These are phyloP conservation scores for Cucumis melo DNA, from an alignment of 306 rosid species.

Conservation along the genomic window DNA sequence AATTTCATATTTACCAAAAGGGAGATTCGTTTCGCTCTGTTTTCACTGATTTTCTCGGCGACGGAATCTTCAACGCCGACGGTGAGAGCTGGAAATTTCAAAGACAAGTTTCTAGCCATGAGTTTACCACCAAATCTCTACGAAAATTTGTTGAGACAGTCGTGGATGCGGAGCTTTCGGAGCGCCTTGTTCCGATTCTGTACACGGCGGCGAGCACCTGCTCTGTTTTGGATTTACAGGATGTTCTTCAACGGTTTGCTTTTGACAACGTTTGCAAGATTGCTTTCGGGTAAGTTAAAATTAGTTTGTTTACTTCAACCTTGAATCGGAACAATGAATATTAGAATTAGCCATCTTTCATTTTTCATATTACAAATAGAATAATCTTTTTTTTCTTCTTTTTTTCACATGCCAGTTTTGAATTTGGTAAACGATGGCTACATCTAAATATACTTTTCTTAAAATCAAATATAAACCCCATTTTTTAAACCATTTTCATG, in stretches of 20 bases:
- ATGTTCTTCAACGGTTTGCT: conserved; percentile 57
- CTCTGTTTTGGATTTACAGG: conserved; percentile 30
- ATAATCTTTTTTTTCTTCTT: no score
- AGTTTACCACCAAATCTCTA: conserved; percentile 36
- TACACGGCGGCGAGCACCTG: background rate
- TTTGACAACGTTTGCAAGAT: conserved; percentile 56
- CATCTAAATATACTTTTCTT: no score
- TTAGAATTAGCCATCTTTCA: no score
- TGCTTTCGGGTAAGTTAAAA: conserved; percentile 26
- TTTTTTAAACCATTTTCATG: no score
- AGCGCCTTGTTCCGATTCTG: conserved; percentile 42
- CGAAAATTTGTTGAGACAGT: conserved; percentile 41
- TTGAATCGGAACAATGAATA: no score
- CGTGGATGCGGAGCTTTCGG: conserved; percentile 39
- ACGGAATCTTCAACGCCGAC: conserved; percentile 47
- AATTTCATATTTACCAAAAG: conserved; percentile 40
- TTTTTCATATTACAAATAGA: no score
- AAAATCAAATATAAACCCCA: no score
- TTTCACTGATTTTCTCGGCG: conserved; percentile 46
- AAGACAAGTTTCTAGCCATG: conserved; percentile 42
- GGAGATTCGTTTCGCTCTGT: conserved; percentile 11
- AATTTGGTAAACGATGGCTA: no score
- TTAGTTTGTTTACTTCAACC: no score
- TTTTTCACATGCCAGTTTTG: no score
- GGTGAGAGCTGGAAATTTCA: conserved; percentile 50